A percentile compares a stretch with the other conserved stretches of the same genome.
Evolutionary conservation across 495 filamentous ascomycete genomes (phyloP).

Genomic region (Hyaloscypha finlandica): DNA sequence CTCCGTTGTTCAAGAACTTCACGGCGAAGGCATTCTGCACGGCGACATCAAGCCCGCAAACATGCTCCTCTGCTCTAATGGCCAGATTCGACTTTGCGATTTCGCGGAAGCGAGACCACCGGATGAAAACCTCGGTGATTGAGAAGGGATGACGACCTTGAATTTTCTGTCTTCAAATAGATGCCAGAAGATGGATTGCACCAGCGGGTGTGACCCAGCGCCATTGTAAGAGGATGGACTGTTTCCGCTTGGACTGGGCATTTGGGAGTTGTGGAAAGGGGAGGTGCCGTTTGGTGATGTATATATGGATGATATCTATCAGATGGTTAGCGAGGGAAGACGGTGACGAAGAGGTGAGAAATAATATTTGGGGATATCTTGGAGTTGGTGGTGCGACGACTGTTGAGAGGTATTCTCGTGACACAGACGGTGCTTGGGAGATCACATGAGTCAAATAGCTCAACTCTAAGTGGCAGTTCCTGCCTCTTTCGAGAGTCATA

Average conservation of each 20-base stretch:
- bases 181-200: not conserved
- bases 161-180: not conserved
- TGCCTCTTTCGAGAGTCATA: too few relatives aligned
- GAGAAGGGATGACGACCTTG: not conserved
- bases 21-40: not conserved
- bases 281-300: not conserved
- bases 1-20: not conserved
- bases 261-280: not conserved
- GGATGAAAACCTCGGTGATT: not conserved
- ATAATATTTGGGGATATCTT: not conserved
- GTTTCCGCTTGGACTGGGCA: not conserved
- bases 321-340: not conserved
- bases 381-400: constrained; percentile 46
- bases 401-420: constrained; percentile 62
- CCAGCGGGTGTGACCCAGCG: not conserved
- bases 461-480: too few relatives aligned
- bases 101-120: not conserved
- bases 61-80: constrained; percentile 5
- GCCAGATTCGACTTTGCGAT: constrained; percentile 5
- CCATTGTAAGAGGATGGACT: not conserved
- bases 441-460: too few relatives aligned
- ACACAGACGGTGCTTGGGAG: too few relatives aligned
- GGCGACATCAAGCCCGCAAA: constrained; percentile 5
- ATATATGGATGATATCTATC: not conserved
- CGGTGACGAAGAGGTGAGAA: not conserved